Evolutionary conservation across 2,329 filamentous ascomycete species (phyloP), one percentile per base, ranked within the genome.

Genomic region (Ascochyta koolunga): DNA sequence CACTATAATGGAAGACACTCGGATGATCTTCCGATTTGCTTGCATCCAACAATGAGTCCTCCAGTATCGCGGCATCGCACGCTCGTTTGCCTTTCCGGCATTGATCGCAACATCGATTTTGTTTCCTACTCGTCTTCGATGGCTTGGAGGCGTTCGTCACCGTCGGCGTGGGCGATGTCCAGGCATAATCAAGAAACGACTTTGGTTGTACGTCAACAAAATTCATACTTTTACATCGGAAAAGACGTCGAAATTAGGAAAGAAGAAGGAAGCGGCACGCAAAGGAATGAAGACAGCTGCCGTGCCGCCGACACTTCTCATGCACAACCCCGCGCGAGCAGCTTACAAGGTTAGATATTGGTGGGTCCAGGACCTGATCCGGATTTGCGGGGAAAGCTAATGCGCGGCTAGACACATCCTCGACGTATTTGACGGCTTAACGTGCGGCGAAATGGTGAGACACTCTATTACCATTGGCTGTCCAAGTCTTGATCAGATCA

Each of bases 101-200:
- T 50, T 77, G 77, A 52, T 80, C 78, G 57, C 78, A 80, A 54
- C 77, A 79, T 42, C 77, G 71, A 51, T 78, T 72, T 50, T 78
- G 76, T 53, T 75, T 75, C 38, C 76, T 71, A 40, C 64, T 68
- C 10, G 71, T 71, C 43, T 69, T 71, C n/a, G 66, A 69, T 25
- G 63, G 50, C 48, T 72, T 72, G 19, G 60, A 46, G 15, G 53
- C 39, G 36, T 52, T 63, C 42, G 62, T 54, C 41, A 54, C 51
- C 36, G 62, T 52, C 24, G 66, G 56, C 35, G 68, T 65, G 38
- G 71, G 70, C 56, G 67, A 66, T 9, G 71, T 73, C 68, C 69
- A 72, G 9, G 69, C 71, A 61, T 73, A 73, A 41, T 73, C 71
- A 21, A 73, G 65, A 48, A 73, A 74, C 16, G 69, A 71, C 40